A percentile compares a stretch with the other conserved stretches of the same genome.
Conservation (phyloP, 805 yeast species). For the Starmerella vitae region DNA sequence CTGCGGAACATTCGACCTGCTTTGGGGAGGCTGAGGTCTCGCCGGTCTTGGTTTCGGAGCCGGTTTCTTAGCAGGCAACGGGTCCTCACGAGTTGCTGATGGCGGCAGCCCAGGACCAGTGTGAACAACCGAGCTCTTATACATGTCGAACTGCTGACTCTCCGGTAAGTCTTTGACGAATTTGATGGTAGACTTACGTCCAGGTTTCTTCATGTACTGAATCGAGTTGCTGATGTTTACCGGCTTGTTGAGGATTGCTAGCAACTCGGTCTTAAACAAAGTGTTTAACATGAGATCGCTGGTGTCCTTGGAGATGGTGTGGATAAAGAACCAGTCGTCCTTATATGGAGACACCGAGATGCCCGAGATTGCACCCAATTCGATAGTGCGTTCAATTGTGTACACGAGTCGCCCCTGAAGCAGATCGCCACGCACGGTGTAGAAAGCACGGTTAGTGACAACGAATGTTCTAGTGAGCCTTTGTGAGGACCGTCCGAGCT, state of each 20-base stretch:
- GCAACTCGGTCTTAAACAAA: constrained; percentile 77
- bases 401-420: constrained; percentile 48
- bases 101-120: constrained; percentile 68
- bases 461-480: constrained; percentile 61
- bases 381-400: constrained; percentile 48
- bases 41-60: constrained; percentile 10
- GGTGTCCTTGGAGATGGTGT: constrained; percentile 35
- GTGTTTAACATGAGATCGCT: constrained; percentile 76
- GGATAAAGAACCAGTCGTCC: constrained; percentile 85
- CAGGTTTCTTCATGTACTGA: constrained; percentile 82
- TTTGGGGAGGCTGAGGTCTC: constrained; percentile 2
- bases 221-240: constrained; percentile 60
- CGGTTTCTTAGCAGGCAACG: constrained; percentile 13
- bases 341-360: constrained; percentile 61
- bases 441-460: constrained; percentile 48
- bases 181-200: constrained; percentile 59
- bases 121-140: constrained; percentile 78
- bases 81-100: constrained; percentile 43
- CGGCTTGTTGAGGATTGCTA: constrained; percentile 34
- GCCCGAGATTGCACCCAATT: constrained; percentile 44
- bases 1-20: constrained; percentile 12
- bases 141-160: constrained; percentile 63
- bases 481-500: constrained; percentile 84
- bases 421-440: constrained; percentile 60
- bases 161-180: constrained; percentile 41